A percentile compares a stretch with the other conserved stretches of the same genome.
Evolutionary conservation across 306 rosid species (phyloP).

Genomic region (Luffa acutangula): DNA sequence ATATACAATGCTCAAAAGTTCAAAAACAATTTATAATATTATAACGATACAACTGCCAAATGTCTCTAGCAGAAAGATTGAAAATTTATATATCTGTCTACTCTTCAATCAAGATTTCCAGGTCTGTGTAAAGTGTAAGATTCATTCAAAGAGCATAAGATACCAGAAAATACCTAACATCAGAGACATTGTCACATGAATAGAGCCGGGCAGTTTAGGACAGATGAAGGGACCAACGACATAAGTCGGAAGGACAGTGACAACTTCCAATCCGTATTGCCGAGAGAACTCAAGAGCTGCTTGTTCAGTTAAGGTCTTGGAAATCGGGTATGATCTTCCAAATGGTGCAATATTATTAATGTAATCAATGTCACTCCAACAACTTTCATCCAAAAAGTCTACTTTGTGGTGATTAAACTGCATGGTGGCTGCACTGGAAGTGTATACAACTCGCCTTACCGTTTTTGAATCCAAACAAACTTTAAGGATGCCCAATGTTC

Average conservation of each 20-base stretch:
- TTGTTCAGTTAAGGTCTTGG: slow-evolving; percentile 49
- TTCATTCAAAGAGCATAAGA: neutral
- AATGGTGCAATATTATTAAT: slow-evolving; percentile 1
- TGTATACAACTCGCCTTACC: slow-evolving; percentile 46
- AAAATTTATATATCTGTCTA: too few species aligned
- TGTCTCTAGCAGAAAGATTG: neutral
- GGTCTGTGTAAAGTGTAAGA: neutral
- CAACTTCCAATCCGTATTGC: slow-evolving; percentile 40
- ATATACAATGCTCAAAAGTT: too few species aligned
- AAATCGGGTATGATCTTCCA: slow-evolving; percentile 24
- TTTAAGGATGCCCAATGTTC: slow-evolving; percentile 40
- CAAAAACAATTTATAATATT: too few species aligned
- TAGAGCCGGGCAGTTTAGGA: slow-evolving; percentile 33
- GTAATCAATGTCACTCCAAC: slow-evolving; percentile 37
- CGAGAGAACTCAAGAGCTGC: slow-evolving; percentile 48
- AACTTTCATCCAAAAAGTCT: slow-evolving; percentile 28
- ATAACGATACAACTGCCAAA: neutral
- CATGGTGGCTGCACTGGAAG: slow-evolving; percentile 40
- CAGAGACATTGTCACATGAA: slow-evolving; percentile 13
- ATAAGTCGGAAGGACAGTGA: slow-evolving; percentile 35
- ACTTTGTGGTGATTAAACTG: neutral
- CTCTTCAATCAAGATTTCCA: neutral
- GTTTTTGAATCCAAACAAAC: slow-evolving; percentile 30
- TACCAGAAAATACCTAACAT: slow-evolving; percentile 18
- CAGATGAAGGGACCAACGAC: slow-evolving; percentile 60